Evolutionary conservation across 495 filamentous ascomycete species (phyloP).

Genomic region (Podospora didyma): DNA sequence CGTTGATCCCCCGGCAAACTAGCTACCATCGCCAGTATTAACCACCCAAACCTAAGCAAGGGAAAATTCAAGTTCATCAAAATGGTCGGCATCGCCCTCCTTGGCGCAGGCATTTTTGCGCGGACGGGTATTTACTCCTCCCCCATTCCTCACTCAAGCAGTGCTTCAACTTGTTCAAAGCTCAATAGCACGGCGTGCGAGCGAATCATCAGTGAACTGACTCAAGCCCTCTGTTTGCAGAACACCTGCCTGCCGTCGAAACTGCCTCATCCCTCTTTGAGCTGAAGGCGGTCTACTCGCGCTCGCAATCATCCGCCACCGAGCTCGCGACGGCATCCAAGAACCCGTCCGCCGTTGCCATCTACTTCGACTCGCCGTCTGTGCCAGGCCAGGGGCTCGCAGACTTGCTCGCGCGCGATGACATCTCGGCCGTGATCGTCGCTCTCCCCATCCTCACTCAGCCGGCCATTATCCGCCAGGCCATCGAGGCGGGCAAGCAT

Average conservation of each 20-base stretch:
- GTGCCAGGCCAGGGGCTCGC: slow-evolving; percentile 44
- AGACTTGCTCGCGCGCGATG: slow-evolving; percentile 58
- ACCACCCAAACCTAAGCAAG: no score
- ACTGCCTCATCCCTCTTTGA: slow-evolving; percentile 30
- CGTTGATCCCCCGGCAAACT: no score
- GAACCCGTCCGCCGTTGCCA: slow-evolving; percentile 34
- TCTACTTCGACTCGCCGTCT: slow-evolving; percentile 53
- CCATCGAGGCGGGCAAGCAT: slow-evolving; percentile 68
- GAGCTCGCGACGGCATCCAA: slow-evolving; percentile 28
- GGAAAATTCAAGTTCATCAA: no score
- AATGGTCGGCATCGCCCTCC: slow-evolving; percentile 57
- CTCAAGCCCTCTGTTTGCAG: slow-evolving; percentile 10
- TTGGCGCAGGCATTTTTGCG: slow-evolving; percentile 59
- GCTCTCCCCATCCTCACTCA: slow-evolving; percentile 62
- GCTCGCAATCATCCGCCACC: slow-evolving; percentile 45
- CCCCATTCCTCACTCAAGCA: background rate
- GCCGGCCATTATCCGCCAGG: slow-evolving; percentile 50
- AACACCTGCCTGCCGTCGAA: slow-evolving; percentile 49
- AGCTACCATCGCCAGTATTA: no score
- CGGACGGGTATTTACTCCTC: slow-evolving; percentile 27
- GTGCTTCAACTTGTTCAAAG: background rate
- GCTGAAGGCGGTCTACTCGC: slow-evolving; percentile 61
- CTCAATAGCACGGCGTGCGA: background rate
- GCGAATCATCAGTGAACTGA: no score
- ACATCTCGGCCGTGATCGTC: slow-evolving; percentile 67